phyloP scores from a whole-genome alignment of 1,284 basidiomycete species.

The Spongiforma sp. region DNA sequence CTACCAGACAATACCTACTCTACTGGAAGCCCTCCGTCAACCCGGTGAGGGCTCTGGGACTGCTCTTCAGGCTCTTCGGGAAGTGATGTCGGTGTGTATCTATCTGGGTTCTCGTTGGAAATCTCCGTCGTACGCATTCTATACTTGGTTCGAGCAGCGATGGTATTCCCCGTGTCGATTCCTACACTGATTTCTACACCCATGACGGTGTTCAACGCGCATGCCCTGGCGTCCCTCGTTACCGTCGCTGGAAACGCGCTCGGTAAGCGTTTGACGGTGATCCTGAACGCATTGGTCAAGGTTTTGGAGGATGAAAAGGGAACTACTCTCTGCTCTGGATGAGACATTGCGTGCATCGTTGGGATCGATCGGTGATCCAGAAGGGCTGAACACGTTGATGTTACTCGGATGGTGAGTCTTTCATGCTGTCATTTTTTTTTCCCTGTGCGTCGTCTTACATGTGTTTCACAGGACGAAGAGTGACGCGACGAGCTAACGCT shows the following conservation, averaged over 20 bases:
- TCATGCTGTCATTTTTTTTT: not conserved
- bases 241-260: conserved; percentile 93
- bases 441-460: not conserved
- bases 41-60: conserved; percentile 93
- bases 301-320: conserved; percentile 70
- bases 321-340: conserved; percentile 73
- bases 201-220: conserved; percentile 96
- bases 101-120: not conserved
- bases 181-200: conserved; percentile 91
- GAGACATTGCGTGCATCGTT: conserved; percentile 79
- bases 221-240: conserved; percentile 89
- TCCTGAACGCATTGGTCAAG: conserved; percentile 79
- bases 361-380: conserved; percentile 78
- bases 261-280: conserved; percentile 80
- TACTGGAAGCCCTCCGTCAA: conserved; percentile 91
- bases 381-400: conserved; percentile 90
- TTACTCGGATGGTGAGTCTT: conserved; percentile 79
- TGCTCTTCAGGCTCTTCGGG: conserved; percentile 91
- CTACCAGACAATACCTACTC: conserved; percentile 95
- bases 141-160: conserved; percentile 83
- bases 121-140: not conserved
- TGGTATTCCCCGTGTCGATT: conserved; percentile 98
- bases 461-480: conserved; percentile 77
- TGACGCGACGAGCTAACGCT: conserved; percentile 78
- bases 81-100: conserved; percentile 89